A percentile compares a stretch with the other conserved stretches of the same genome.
Evolutionary conservation across 2,329 filamentous ascomycete species (phyloP).

Genomic region (Xylaria arbuscula): DNA sequence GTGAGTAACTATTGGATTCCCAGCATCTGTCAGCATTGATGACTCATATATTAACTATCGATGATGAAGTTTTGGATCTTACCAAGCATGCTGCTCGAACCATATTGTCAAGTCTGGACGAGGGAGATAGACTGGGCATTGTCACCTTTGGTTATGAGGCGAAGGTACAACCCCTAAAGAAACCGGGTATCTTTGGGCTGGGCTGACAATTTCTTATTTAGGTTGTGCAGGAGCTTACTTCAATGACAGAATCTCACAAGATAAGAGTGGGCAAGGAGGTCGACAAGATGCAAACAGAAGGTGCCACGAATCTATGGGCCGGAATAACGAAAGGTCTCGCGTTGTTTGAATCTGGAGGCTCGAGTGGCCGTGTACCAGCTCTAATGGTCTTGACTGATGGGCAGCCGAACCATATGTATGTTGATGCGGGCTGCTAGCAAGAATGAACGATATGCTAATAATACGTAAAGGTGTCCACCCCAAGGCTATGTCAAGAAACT

Average conservation of each 20-base stretch:
- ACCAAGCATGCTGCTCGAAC: conserved; percentile 69
- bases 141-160: conserved; percentile 63
- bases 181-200: neutral
- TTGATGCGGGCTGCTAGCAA: neutral
- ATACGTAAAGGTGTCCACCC: conserved; percentile 55
- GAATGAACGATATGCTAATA: neutral
- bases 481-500: conserved; percentile 67
- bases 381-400: conserved; percentile 67
- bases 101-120: conserved; percentile 66
- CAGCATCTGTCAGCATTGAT: neutral
- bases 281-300: conserved; percentile 53
- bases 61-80: conserved; percentile 61
- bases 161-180: conserved; percentile 41
- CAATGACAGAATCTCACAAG: conserved; percentile 63
- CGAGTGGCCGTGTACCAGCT: conserved; percentile 58
- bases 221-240: conserved; percentile 58
- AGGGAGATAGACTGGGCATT: conserved; percentile 67
- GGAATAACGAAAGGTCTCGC: conserved; percentile 64
- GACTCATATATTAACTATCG: conserved; percentile 8
- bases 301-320: conserved; percentile 67
- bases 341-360: conserved; percentile 54
- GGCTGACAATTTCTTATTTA: conserved; percentile 30
- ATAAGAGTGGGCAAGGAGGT: conserved; percentile 55
- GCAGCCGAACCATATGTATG: conserved; percentile 63
- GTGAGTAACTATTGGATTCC: conserved; percentile 4